phyloP scores from a whole-genome alignment of 768 basidiomycete species.

The Amanita rimosa region DNA sequence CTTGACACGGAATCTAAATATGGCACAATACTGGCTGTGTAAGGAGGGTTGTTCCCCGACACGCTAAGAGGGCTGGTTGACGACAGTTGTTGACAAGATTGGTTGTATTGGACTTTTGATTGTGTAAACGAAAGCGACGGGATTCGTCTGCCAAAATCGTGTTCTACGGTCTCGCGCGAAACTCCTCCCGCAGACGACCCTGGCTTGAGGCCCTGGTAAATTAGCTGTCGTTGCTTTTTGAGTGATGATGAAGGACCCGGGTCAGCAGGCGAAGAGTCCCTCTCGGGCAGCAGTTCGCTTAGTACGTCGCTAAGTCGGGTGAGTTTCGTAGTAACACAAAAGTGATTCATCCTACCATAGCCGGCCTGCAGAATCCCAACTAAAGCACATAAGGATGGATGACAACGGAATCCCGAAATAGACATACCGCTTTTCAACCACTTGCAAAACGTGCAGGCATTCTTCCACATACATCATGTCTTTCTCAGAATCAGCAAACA shows the following conservation, averaged over 20 bases:
- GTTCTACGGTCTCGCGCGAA: background rate
- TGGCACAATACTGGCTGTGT: too few species aligned
- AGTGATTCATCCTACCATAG: background rate
- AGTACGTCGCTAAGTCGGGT: background rate
- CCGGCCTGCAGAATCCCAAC: background rate
- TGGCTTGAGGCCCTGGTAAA: constrained; percentile 11
- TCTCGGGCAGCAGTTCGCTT: constrained; percentile 26
- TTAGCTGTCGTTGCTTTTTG: constrained; percentile 54
- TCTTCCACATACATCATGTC: background rate
- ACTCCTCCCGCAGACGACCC: constrained; percentile 9
- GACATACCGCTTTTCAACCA: background rate
- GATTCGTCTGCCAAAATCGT: too few species aligned
- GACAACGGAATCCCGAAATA: background rate
- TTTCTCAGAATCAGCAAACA: background rate
- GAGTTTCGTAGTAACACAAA: too few species aligned
- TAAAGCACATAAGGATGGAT: background rate
- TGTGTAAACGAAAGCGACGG: too few species aligned
- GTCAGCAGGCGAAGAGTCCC: constrained; percentile 56
- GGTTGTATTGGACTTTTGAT: too few species aligned
- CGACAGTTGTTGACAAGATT: too few species aligned
- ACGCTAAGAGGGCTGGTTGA: too few species aligned
- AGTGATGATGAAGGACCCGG: constrained; percentile 34
- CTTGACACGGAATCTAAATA: too few species aligned
- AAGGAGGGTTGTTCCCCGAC: too few species aligned
- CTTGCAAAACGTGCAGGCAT: background rate